Conservation (phyloP, 139 green algal species). For the Pseudopediastrum boryanum region DNA sequence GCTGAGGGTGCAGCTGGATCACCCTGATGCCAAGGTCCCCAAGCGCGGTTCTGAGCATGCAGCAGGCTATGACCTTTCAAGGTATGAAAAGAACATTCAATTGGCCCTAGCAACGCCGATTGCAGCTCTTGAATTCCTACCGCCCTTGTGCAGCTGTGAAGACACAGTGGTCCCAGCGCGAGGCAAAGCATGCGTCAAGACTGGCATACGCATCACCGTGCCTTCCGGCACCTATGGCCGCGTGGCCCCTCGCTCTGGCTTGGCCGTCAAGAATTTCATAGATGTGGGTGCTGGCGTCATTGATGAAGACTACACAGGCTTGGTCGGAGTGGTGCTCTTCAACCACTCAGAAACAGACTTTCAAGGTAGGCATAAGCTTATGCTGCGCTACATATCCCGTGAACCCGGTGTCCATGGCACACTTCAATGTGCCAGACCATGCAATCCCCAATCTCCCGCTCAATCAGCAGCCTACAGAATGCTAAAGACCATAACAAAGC, state of each 20-base stretch:
- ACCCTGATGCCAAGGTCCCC: constrained; percentile 84
- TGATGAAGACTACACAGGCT: constrained; percentile 96
- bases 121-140: neutral
- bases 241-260: constrained; percentile 93
- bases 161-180: constrained; percentile 85
- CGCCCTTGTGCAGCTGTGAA: constrained; percentile 69
- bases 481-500: no score
- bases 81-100: constrained; percentile 46
- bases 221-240: constrained; percentile 94
- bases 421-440: no score
- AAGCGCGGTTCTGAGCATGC: constrained; percentile 81
- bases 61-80: constrained; percentile 94
- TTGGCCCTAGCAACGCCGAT: neutral
- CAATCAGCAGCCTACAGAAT: no score
- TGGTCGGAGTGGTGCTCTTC: constrained; percentile 96
- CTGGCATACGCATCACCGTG: constrained; percentile 87
- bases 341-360: constrained; percentile 94
- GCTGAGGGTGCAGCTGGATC: no score
- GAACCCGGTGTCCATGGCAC: no score
- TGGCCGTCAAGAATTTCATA: constrained; percentile 97
- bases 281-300: constrained; percentile 96
- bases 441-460: no score
- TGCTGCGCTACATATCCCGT: no score
- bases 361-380: constrained; percentile 52
- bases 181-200: constrained; percentile 87